Evolutionary conservation across 257 asterid genomes (phyloP).

Genomic region (Gynochthodes officinalis): DNA sequence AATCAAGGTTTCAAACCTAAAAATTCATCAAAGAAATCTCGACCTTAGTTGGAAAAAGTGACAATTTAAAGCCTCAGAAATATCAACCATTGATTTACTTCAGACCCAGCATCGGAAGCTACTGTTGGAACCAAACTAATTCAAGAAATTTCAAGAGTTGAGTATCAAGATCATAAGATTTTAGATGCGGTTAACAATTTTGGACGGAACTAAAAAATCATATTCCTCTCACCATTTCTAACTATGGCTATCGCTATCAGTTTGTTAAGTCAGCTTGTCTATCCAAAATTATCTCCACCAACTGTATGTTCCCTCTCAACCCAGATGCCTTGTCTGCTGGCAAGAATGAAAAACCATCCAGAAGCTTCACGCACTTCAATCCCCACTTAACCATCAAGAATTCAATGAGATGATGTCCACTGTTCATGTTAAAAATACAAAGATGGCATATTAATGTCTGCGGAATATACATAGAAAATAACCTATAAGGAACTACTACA

Average conservation of each 20-base stretch:
- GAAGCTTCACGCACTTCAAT: conserved; percentile 71
- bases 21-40: neutral
- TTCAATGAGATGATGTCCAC: conserved; percentile 93
- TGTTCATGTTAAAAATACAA: conserved; percentile 27
- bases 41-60: neutral
- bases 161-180: neutral
- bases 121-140: neutral
- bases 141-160: neutral
- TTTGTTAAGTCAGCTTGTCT: conserved; percentile 3
- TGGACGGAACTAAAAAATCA: neutral
- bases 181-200: neutral
- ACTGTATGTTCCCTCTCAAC: conserved; percentile 79
- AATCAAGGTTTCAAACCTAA: too few species aligned
- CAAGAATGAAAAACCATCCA: conserved; percentile 80
- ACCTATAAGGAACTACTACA: neutral
- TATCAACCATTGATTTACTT: neutral
- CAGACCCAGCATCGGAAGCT: too few species aligned
- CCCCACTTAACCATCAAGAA: conserved; percentile 90
- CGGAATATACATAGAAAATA: neutral
- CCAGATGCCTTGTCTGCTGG: conserved; percentile 69
- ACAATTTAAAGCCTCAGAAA: neutral
- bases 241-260: neutral
- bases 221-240: neutral
- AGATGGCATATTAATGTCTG: neutral
- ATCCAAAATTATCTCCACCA: conserved; percentile 74